Evolutionary conservation across 768 basidiomycete species (phyloP).

Genomic region (Naganishia antarctica): DNA sequence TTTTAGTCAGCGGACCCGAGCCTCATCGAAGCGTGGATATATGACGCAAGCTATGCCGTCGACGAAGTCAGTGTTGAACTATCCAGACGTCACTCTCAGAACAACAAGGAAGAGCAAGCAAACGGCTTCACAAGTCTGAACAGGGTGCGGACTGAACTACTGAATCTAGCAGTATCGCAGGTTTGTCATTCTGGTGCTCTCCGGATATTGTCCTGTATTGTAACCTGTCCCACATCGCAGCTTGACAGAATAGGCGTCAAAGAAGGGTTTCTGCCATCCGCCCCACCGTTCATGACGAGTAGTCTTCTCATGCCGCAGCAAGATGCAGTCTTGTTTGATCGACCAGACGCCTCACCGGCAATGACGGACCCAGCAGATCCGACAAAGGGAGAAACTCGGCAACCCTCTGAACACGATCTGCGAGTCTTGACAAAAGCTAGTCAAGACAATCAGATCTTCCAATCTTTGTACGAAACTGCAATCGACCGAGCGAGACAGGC

Average conservation of each 20-base stretch:
- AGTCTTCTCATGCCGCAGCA: constrained; percentile 32
- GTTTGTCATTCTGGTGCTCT: constrained; percentile 42
- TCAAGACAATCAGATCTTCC: constrained; percentile 11
- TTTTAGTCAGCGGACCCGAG: constrained; percentile 7
- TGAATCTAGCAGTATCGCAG: constrained; percentile 20
- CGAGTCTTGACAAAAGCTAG: not conserved
- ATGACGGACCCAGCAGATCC: constrained; percentile 24
- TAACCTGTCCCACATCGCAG: constrained; percentile 51
- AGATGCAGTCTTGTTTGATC: constrained; percentile 41
- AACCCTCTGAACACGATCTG: not conserved
- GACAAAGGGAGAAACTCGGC: constrained; percentile 21
- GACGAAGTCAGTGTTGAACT: constrained; percentile 13
- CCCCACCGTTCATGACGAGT: constrained; percentile 65
- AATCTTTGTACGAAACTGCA: constrained; percentile 4
- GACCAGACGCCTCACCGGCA: constrained; percentile 33
- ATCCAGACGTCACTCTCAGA: not conserved
- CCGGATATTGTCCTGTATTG: constrained; percentile 51
- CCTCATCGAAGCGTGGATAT: constrained; percentile 23
- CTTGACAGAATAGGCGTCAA: constrained; percentile 78
- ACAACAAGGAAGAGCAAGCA: constrained; percentile 7
- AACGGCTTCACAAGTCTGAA: constrained; percentile 8
- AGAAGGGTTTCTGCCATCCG: constrained; percentile 64
- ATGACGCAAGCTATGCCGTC: constrained; percentile 18
- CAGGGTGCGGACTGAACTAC: constrained; percentile 10
- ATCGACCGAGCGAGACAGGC: constrained; percentile 69